These are phyloP conservation scores for Coniochaeta sp. DNA, from an alignment of 2,329 filamentous ascomycete species.

Conservation along the genomic window DNA sequence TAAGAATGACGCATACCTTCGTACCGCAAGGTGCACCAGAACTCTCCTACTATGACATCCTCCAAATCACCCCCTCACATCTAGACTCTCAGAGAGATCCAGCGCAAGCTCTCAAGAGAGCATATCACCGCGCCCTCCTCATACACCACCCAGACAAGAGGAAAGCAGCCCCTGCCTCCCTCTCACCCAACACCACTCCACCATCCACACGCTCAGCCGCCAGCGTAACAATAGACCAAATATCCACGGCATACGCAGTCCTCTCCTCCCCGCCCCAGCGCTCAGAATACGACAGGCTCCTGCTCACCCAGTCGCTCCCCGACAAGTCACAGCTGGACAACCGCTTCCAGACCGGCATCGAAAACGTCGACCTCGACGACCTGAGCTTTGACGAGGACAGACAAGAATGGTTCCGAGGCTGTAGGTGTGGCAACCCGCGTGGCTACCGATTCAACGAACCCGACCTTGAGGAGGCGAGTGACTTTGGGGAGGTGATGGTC, in stretches of 20 bases:
- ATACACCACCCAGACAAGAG: slow-evolving; percentile 59
- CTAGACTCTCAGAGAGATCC: slow-evolving; percentile 35
- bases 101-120: slow-evolving; percentile 47
- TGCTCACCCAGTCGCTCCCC: slow-evolving; percentile 17
- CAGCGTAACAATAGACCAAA: slow-evolving; percentile 51
- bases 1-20: neutral
- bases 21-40: slow-evolving; percentile 16
- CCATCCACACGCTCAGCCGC: slow-evolving; percentile 3
- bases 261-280: slow-evolving; percentile 44
- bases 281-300: slow-evolving; percentile 47
- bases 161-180: slow-evolving; percentile 4
- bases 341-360: slow-evolving; percentile 50
- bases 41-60: slow-evolving; percentile 53
- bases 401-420: slow-evolving; percentile 44
- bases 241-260: slow-evolving; percentile 49
- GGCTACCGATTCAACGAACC: slow-evolving; percentile 52
- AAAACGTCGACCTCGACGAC: slow-evolving; percentile 60
- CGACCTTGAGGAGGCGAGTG: slow-evolving; percentile 51
- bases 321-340: slow-evolving; percentile 10
- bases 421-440: slow-evolving; percentile 56
- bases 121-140: slow-evolving; percentile 58
- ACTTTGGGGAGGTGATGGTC: slow-evolving; percentile 54
- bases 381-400: slow-evolving; percentile 40
- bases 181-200: neutral
- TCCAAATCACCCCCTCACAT: slow-evolving; percentile 44